Evolutionary conservation across 139 green algal genomes (phyloP).

Genomic region (Spirogloea muscicola): DNA sequence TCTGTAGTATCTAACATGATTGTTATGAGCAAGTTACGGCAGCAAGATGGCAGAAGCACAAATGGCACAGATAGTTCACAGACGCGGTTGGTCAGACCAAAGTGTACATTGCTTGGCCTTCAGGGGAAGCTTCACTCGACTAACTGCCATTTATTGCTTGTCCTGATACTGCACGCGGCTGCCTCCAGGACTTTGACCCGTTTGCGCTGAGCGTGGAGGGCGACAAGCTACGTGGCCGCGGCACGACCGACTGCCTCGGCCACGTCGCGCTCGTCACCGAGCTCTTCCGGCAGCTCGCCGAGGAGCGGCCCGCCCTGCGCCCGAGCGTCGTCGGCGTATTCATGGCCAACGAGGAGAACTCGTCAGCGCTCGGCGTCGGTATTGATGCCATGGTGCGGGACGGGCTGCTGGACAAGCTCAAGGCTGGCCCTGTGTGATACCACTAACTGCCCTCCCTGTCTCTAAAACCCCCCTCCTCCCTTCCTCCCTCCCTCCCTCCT

Average conservation of each 20-base stretch:
- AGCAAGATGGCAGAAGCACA: no score
- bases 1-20: no score
- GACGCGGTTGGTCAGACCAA: no score
- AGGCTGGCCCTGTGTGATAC: constrained; percentile 49
- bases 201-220: constrained; percentile 64
- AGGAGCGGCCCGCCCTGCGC: constrained; percentile 53
- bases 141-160: no score
- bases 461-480: no score
- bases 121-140: no score
- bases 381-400: constrained; percentile 64
- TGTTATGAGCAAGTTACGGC: no score
- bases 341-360: constrained; percentile 74
- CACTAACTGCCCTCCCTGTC: no score
- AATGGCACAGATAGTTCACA: no score
- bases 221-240: constrained; percentile 64
- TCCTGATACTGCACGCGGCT: no score
- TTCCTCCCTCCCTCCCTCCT: not conserved
- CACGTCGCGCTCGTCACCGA: constrained; percentile 72
- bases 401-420: constrained; percentile 57
- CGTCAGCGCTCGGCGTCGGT: constrained; percentile 60
- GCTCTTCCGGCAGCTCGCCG: constrained; percentile 58
- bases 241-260: constrained; percentile 75
- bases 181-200: constrained; percentile 59
- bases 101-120: no score
- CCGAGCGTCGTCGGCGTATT: constrained; percentile 64